Conservation (phyloP, 768 basidiomycete genomes). For the Rhodotorula diobovata region DNA sequence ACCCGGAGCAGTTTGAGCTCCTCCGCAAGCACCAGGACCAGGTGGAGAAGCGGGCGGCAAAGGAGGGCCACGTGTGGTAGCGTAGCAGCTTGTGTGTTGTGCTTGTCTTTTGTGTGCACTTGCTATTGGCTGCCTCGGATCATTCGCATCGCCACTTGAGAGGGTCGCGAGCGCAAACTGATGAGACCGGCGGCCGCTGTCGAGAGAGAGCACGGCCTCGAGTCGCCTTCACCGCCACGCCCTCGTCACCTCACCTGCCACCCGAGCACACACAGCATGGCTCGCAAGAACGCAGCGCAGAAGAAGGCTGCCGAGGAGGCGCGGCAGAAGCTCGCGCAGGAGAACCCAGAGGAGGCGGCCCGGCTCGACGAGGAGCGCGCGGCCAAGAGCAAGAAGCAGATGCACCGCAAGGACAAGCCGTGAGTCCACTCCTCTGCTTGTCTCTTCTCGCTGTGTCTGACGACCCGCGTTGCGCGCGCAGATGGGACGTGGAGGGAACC, state of each 20-base stretch:
- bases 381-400: conserved; percentile 61
- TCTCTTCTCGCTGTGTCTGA: neutral
- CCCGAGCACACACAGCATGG: conserved; percentile 15
- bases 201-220: neutral
- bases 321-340: conserved; percentile 16
- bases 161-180: neutral
- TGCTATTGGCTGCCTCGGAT: neutral
- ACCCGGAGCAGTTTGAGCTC: neutral
- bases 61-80: conserved; percentile 1
- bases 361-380: conserved; percentile 21
- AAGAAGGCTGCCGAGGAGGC: conserved; percentile 22
- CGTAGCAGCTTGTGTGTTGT: neutral
- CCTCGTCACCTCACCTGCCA: neutral
- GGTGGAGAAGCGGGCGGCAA: conserved; percentile 3
- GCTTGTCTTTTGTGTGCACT: neutral
- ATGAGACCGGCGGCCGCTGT: neutral
- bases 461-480: neutral
- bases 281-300: conserved; percentile 38
- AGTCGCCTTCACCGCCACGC: neutral
- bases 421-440: conserved; percentile 49
- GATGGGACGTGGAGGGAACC: conserved; percentile 9
- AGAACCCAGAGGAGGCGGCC: conserved; percentile 26
- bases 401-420: conserved; percentile 89
- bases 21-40: conserved; percentile 1
- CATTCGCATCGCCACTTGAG: too few species aligned